Base-by-base conservation (phyloP, 2,329 filamentous ascomycete species). In the Monosporascus sp. region DNA sequence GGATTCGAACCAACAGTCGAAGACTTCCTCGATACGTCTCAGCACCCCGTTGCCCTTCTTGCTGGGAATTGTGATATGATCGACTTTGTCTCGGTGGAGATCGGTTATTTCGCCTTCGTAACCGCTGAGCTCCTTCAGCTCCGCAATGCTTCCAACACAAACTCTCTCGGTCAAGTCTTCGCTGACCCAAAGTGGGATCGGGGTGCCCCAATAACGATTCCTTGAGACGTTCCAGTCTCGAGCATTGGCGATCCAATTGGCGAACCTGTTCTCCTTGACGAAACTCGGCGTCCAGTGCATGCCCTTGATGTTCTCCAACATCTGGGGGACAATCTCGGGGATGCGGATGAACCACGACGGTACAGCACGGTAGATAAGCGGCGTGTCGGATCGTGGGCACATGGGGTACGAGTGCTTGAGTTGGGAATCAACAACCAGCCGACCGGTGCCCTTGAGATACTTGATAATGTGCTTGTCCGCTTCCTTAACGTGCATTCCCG, bases 1-100 rank as follows among this genome's bases (percentile, higher is more conserved):
- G 44, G 91, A 96, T 71, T 97, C 92, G 58, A 96, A 96, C 91
- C 92, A 97, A 68, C 92, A 97, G 72, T 97, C 92, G 62, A 97
- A 96, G 5, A 97, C 90, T 68, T 96, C 91, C 49, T 90, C 86
- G 9, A 94, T 81, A 60, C 92, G 85, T 63, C 81, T 85, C 57
- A 97, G 75, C n/a, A 80, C 78, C 20, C 91, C 92, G 66, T 93
- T 96, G 61, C 92, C 92, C 72, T 86, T 81, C 71, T 89, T 88
- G 68, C 89, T 95, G 1, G 92, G 92, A 58, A 97, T 97, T 45
- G 91, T 96, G 69, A 97, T 96, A 61, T 90, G 79, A 65, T 97
- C 93, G 58, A 97, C 87, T 70, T 93, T 93, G 71, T 97, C 90
- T 50, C 92, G 86, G 70, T 97, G 93, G 34, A 97, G 80, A 65